Percentiles rank a stretch among this genome's conserved stretches.
Evolutionary conservation across 1,284 basidiomycete species (phyloP).

Genomic region (Leccinum huronense): DNA sequence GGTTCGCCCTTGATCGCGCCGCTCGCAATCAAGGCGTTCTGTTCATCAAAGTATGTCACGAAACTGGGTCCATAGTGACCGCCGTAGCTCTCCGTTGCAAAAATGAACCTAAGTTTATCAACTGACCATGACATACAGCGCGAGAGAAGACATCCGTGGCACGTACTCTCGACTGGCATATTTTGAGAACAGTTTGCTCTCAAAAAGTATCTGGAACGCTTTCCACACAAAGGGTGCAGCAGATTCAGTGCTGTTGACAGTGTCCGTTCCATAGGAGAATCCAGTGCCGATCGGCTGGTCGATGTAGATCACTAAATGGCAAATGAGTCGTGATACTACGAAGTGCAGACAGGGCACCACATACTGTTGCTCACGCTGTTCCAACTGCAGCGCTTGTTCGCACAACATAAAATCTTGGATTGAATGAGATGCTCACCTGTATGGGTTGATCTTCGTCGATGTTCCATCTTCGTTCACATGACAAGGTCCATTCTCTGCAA

Average conservation of each 20-base stretch:
- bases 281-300: constrained; percentile 74
- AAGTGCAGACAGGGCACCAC: neutral
- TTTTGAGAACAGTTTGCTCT: constrained; percentile 57
- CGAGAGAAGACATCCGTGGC: neutral
- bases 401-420: neutral
- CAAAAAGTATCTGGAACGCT: constrained; percentile 66
- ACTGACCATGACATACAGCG: neutral
- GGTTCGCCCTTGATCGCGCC: no score
- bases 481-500: constrained; percentile 31
- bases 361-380: constrained; percentile 67
- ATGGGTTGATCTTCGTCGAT: constrained; percentile 32
- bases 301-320: constrained; percentile 63
- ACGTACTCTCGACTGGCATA: constrained; percentile 57
- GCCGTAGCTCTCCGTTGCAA: constrained; percentile 65
- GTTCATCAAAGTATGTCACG: constrained; percentile 52
- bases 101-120: constrained; percentile 48
- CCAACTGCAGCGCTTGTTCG: constrained; percentile 45
- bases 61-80: constrained; percentile 68
- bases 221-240: constrained; percentile 55
- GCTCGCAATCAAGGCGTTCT: no score
- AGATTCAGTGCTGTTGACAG: constrained; percentile 53
- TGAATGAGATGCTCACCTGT: constrained; percentile 23
- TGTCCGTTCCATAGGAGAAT: constrained; percentile 59
- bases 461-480: constrained; percentile 26
- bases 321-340: neutral